Base-by-base conservation (phyloP, 139 green algal species). In the Auxenochlorella pyrenoidosa region DNA sequence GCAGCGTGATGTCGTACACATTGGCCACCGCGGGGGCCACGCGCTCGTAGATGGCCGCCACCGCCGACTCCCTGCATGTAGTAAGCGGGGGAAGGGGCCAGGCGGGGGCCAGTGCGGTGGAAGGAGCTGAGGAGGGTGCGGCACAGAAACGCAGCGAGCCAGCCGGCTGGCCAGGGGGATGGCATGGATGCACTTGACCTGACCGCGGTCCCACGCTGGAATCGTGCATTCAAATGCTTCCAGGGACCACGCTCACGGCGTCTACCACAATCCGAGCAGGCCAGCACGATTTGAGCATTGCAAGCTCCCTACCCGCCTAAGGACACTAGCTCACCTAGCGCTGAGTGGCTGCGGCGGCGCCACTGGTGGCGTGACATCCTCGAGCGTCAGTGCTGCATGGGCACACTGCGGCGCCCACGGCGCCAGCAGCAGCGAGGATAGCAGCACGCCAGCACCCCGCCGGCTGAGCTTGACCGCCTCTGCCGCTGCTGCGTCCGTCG, bases 1-100 rank as follows among this genome's bases (percentile, higher is more conserved):
- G 60, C 66, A 90, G 75, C 36, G 92, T 95, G 32, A 95, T 59
- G 84, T 97, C 95, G 84, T 96, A 95, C 5, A 97, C 86, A 32
- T 95, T 97, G 3, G 92, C 93, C 15, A 97, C 92, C 3, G 90
- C 90, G 40, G 89, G 89, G 1, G 91, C 94, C 43, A 85, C 89
- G 0, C 68, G 54, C 15, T 96, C 91, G 81, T 94, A 97, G 3
- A 96, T 82, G 4, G 90, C 83, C 6, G 95, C 93, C 21, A 95
- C 73, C 0, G 91, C 88, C 60, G 91, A 28, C 86, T 97, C 95
- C 60, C 91, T 94, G 91, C 58, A 83, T 12, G 65, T 40, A 41
- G 5, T 10, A 54, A 54, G 47, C 10, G 47, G 47, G 40, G 0
- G 15, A 28, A 54, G 47, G 6, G 47, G 10, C 8, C 12, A 28